Evolutionary conservation across 805 yeast species (phyloP).

Genomic region (Cyberlindnera veronae): DNA sequence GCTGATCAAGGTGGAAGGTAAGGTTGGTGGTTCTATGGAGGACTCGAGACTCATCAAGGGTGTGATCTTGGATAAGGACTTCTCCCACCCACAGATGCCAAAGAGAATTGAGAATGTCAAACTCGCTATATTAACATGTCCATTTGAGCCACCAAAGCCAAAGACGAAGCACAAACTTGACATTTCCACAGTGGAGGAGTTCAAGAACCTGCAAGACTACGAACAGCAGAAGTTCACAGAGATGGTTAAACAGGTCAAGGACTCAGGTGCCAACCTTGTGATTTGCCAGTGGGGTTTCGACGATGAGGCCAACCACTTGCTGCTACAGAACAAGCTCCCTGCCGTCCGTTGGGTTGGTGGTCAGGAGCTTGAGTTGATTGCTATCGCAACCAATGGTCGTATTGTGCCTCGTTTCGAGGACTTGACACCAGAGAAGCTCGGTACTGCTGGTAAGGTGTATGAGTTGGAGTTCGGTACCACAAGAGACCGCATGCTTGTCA

Average conservation of each 20-base stretch:
- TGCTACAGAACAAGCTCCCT: slow-evolving; percentile 82
- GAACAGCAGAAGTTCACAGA: slow-evolving; percentile 87
- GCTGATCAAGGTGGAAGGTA: slow-evolving; percentile 90
- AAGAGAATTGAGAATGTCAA: slow-evolving; percentile 74
- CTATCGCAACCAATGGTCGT: slow-evolving; percentile 96
- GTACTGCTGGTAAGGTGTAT: slow-evolving; percentile 78
- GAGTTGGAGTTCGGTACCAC: slow-evolving; percentile 97
- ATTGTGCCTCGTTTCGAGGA: slow-evolving; percentile 98
- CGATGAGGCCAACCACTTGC: slow-evolving; percentile 94
- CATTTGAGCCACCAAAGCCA: slow-evolving; percentile 99
- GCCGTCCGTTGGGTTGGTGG: slow-evolving; percentile 99
- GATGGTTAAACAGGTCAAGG: slow-evolving; percentile 85
- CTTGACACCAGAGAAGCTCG: slow-evolving; percentile 74
- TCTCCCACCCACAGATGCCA: slow-evolving; percentile 98
- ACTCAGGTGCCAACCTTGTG: slow-evolving; percentile 91
- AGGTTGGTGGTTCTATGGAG: slow-evolving; percentile 89
- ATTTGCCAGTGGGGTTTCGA: slow-evolving; percentile 99
- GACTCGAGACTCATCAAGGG: slow-evolving; percentile 87
- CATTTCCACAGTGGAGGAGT: slow-evolving; percentile 91
- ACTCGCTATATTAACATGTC: slow-evolving; percentile 94
- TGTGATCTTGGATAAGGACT: slow-evolving; percentile 92
- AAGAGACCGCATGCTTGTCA: slow-evolving; percentile 90
- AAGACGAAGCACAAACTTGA: slow-evolving; percentile 97
- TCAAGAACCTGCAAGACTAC: slow-evolving; percentile 82
- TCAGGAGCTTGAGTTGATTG: slow-evolving; percentile 89